phyloP scores from a whole-genome alignment of 805 yeast species.

The Komagataella ulmi region DNA sequence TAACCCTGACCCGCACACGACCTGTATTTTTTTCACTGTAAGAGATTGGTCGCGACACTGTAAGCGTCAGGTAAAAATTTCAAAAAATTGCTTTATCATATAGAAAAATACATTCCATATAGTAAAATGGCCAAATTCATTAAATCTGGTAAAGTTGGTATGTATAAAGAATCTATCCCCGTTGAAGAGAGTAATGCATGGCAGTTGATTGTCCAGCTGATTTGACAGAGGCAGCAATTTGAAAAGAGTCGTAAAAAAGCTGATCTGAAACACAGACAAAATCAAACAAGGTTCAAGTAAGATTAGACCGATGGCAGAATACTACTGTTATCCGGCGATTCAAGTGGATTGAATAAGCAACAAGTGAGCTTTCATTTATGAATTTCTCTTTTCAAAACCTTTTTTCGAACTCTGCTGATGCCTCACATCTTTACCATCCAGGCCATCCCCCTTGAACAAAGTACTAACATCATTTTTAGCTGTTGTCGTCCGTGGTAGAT shows the following conservation, averaged over 20 bases:
- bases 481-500: constrained; percentile 99
- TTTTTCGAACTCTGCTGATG: not conserved
- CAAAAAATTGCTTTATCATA: constrained; percentile 2
- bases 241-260: not conserved
- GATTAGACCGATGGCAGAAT: not conserved
- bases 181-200: not conserved
- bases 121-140: constrained; percentile 91
- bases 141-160: constrained; percentile 99
- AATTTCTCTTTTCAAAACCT: not conserved
- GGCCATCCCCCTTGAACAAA: not conserved
- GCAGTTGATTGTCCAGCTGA: not conserved
- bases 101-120: constrained; percentile 7
- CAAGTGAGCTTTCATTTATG: not conserved
- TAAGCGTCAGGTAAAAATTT: constrained; percentile 1
- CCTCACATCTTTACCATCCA: not conserved
- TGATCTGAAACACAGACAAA: not conserved
- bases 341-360: not conserved
- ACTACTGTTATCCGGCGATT: not conserved
- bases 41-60: not conserved
- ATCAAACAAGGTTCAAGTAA: not conserved
- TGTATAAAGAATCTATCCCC: constrained; percentile 23
- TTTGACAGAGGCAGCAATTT: not conserved
- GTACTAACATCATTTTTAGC: constrained; percentile 40
- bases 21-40: not conserved
- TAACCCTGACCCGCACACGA: not conserved